Evolutionary conservation across 257 asterid species (phyloP).

Genomic region (Solanum tarapatanum): DNA sequence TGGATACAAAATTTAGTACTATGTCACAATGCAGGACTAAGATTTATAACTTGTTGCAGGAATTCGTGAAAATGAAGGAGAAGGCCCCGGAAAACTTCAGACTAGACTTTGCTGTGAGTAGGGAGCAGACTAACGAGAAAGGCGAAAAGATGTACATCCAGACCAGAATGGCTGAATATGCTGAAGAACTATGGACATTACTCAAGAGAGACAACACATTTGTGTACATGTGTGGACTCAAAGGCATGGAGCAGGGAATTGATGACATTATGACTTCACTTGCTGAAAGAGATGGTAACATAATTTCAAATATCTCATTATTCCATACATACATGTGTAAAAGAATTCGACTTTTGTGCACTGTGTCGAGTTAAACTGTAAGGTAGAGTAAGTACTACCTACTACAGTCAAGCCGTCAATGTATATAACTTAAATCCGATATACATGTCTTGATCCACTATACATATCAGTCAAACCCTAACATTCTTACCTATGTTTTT

Average conservation of each 20-base stretch:
- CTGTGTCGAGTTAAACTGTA: background rate
- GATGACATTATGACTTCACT: slow-evolving; percentile 71
- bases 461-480: background rate
- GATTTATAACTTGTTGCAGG: slow-evolving; percentile 21
- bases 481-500: background rate
- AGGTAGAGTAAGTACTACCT: background rate
- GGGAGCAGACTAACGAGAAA: slow-evolving; percentile 69
- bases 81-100: slow-evolving; percentile 60
- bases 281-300: slow-evolving; percentile 81
- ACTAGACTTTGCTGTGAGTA: slow-evolving; percentile 82
- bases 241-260: slow-evolving; percentile 96
- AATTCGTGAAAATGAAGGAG: slow-evolving; percentile 85
- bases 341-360: background rate
- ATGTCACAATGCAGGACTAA: background rate
- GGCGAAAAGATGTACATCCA: slow-evolving; percentile 97
- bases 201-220: slow-evolving; percentile 86
- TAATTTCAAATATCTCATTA: background rate
- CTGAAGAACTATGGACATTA: slow-evolving; percentile 81
- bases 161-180: slow-evolving; percentile 91
- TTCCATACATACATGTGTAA: background rate
- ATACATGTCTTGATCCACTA: background rate
- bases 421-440: background rate
- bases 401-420: background rate
- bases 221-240: slow-evolving; percentile 90
- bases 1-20: background rate